Conservation (phyloP, 2,329 filamentous ascomycete species). For the Septoria linicola region DNA sequence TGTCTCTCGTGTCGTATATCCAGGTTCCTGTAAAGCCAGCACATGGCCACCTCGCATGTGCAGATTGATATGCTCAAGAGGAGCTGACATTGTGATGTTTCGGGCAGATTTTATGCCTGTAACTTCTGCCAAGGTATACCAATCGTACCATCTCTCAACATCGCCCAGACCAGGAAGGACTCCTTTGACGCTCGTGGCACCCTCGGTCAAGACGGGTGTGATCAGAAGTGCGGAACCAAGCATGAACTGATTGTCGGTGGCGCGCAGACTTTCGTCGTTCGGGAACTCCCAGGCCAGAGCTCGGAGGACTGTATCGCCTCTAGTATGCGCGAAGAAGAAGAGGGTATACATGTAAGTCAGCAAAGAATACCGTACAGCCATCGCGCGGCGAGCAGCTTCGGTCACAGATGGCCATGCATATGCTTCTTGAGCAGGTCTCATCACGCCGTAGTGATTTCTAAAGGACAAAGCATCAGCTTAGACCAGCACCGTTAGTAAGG, state of each 20-base stretch:
- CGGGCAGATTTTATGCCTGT: constrained; percentile 43
- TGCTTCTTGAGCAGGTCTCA: constrained; percentile 57
- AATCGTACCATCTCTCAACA: constrained; percentile 69
- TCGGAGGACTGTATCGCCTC: constrained; percentile 67
- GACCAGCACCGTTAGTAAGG: constrained; percentile 58
- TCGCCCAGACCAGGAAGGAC: constrained; percentile 64
- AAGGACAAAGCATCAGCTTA: neutral
- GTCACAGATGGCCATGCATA: constrained; percentile 65
- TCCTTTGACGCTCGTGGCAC: constrained; percentile 60
- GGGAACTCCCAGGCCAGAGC: constrained; percentile 72
- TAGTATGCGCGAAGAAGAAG: constrained; percentile 63
- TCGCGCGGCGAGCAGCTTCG: constrained; percentile 60
- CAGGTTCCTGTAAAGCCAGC: constrained; percentile 28
- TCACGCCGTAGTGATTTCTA: constrained; percentile 14
- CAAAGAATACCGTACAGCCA: constrained; percentile 66
- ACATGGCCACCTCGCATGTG: constrained; percentile 29
- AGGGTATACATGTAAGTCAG: constrained; percentile 73
- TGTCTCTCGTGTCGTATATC: constrained; percentile 23
- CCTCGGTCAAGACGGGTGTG: constrained; percentile 63
- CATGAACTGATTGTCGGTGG: constrained; percentile 66
- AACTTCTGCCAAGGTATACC: constrained; percentile 63
- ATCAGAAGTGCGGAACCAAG: constrained; percentile 64
- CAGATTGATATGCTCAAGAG: constrained; percentile 31
- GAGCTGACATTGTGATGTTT: constrained; percentile 32
- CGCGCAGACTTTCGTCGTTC: constrained; percentile 62